Evolutionary conservation across 345 rosid genomes (phyloP).

Genomic region (Populus davidiana): DNA sequence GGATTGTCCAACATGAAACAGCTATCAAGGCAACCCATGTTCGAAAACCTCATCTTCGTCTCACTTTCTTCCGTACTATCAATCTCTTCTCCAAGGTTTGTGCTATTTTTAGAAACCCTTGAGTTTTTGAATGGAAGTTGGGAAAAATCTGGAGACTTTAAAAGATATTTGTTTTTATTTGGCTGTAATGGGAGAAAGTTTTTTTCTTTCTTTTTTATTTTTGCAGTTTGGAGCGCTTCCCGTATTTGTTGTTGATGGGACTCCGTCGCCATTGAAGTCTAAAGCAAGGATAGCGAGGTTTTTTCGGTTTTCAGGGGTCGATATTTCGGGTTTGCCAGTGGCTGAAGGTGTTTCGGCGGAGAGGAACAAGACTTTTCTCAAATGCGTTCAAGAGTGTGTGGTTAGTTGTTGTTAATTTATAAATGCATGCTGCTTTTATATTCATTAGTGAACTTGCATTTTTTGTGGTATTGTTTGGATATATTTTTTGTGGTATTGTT

Average conservation of each 20-base stretch:
- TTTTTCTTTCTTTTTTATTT: not conserved
- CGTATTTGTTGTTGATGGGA: constrained; percentile 81
- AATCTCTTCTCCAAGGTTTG: constrained; percentile 79
- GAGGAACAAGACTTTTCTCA: constrained; percentile 58
- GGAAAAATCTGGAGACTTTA: not conserved
- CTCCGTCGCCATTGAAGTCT: constrained; percentile 80
- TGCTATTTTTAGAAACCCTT: not conserved
- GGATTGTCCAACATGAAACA: constrained; percentile 87
- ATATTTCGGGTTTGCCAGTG: constrained; percentile 33
- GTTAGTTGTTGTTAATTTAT: constrained; percentile 41
- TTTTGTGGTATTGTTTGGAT: not conserved
- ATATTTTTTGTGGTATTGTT: not conserved
- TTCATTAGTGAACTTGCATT: not conserved
- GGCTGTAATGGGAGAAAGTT: not conserved
- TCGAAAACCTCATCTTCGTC: constrained; percentile 66
- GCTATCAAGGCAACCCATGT: constrained; percentile 44
- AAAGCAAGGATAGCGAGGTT: constrained; percentile 61
- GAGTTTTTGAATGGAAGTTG: not conserved
- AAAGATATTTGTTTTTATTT: not conserved
- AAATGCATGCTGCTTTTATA: not conserved
- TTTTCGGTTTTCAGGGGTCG: constrained; percentile 57
- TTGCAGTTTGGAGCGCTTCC: constrained; percentile 89
- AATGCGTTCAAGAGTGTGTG: constrained; percentile 71
- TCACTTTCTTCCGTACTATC: constrained; percentile 85
- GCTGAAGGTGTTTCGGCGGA: constrained; percentile 53